A percentile compares a stretch with the other conserved stretches of the same genome.
phyloP scores from a whole-genome alignment of 352 stramenopile species.

The Peronospora farinosa region DNA sequence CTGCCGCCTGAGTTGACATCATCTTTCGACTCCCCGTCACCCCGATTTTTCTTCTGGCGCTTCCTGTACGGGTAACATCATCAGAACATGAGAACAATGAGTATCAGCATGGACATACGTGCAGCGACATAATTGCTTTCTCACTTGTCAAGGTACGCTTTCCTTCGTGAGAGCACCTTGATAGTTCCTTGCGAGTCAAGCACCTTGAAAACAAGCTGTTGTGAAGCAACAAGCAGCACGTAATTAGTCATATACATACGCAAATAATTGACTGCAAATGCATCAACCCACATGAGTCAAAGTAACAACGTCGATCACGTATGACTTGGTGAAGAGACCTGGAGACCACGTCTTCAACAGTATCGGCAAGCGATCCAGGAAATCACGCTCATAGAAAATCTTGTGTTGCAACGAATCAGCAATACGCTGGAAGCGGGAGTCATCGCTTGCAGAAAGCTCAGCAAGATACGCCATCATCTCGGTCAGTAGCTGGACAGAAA shows the following conservation, averaged over 20 bases:
- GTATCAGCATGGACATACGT: constrained; percentile 2
- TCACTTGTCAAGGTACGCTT: constrained; percentile 54
- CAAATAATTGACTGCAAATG: neutral
- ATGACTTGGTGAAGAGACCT: constrained; percentile 52
- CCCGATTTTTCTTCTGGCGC: constrained; percentile 40
- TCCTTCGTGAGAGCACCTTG: constrained; percentile 75
- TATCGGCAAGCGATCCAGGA: constrained; percentile 75
- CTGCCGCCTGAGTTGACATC: constrained; percentile 43
- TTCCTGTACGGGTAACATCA: constrained; percentile 22
- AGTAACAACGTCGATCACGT: constrained; percentile 76
- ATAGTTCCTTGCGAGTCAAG: constrained; percentile 78
- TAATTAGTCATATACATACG: constrained; percentile 4
- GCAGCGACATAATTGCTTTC: neutral
- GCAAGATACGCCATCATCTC: constrained; percentile 86
- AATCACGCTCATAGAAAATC: constrained; percentile 85
- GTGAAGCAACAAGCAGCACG: constrained; percentile 2
- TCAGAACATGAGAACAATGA: constrained; percentile 7
- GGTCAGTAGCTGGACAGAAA: constrained; percentile 66
- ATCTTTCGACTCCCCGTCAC: constrained; percentile 24
- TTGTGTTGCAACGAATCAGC: constrained; percentile 84
- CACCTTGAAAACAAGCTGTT: constrained; percentile 81
- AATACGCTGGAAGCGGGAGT: constrained; percentile 74
- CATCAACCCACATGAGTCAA: constrained; percentile 65
- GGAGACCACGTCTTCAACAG: constrained; percentile 76
- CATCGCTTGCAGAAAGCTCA: constrained; percentile 61